Evolutionary conservation across 495 filamentous ascomycete species (phyloP), one percentile per base, ranked within the genome.

Genomic region (Lophiotrema nucula): DNA sequence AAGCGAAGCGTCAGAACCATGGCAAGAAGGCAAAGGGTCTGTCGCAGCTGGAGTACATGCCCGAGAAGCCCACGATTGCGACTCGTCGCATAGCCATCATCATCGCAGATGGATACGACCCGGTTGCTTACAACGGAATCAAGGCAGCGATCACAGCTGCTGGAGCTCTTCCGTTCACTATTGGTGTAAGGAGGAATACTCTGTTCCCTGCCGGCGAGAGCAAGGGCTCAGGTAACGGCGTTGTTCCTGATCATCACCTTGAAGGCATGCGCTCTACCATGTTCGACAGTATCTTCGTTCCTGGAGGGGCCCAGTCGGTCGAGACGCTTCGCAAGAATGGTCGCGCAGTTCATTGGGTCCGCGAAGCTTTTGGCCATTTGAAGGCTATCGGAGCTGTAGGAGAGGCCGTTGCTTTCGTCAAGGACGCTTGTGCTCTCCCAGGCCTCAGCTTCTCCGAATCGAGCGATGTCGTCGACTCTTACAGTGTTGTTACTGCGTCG

Each of bases 271-370:
- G 90, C 33, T 89, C 84, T 3, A 95, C 89, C 3, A 81, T 95
- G 74, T 92, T 95, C 61, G 92, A 96, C 67, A 84, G 89, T 1
- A 68, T 90, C 25, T 92, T 90, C 67, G 76, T 95, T 18, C 88
- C 89, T 16, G 88, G 89, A 16, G 90, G 89, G 0, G 76, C 78
- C 0, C 76, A 89, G 51, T 78, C 87, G 12, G 57, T 78, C 18
- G 65, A 72, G 43, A 77, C 77, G 1, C 77, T 95, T 4, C 70
- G 79, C 31, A 83, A 84, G 73, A 89, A 82, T 52, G 90, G 91
- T 4, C 81, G 90, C 19, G 88, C 87, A 1, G 73, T 89, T 48
- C 87, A 92, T 74, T 95, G 87, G 88, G 75, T 95, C 21, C 81
- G 89, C 53, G 89, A 95, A 71, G 84, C 89, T 0, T 95, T 91